Evolutionary conservation across 2,329 filamentous ascomycete genomes (phyloP), one percentile per base, ranked within the genome.

Genomic region (Colletotrichum sp.): DNA sequence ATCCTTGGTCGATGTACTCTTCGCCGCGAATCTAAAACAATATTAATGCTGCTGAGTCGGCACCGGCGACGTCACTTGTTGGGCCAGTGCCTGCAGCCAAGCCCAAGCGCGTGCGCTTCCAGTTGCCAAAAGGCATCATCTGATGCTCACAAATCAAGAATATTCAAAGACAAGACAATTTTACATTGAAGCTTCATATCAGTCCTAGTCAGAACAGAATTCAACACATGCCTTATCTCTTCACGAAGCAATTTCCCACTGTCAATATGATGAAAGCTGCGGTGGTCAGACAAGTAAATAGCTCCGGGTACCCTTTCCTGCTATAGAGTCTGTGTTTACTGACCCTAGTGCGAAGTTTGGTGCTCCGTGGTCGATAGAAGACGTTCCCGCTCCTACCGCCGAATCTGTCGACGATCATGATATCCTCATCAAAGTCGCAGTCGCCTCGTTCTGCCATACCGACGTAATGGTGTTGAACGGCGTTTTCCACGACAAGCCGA

Each of bases 371-470:
- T 27, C 21, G 12, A 9, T 66, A 4, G 31, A 57, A 55, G 47
- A 57, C 13, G 8, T n/a, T 57, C 8, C 47, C 3, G 33, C 38
- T 2, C 63, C 47, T 5, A 15, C 15, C 3, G 3, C 31, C n/a
- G 31, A 55, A 15, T 66, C 29, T 8, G 86, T 91, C 16, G 80
- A 81, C 6, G 84, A 86, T 0, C 77, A 88, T 75, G 90, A 92
- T 75, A 82, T 93, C 15, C 86, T 92, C 36, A 84, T 92, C 77
- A 90, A 90, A 79, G 84, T 91, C 65, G 90, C 88, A 66, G 89
- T 89, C 15, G 90, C 89, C 6, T 90, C 89, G 2, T 86, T 91
- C 77, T 92, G 90, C 82, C 90, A 93, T 82, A 92, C 91, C 1
- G 90, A 92, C 81, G 80, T 81, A 70, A 90, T 92, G 88, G 89